Evolutionary conservation across 1,284 basidiomycete genomes (phyloP), one percentile per base, ranked within the genome.

Genomic region (Rhodotorula glutinis): DNA sequence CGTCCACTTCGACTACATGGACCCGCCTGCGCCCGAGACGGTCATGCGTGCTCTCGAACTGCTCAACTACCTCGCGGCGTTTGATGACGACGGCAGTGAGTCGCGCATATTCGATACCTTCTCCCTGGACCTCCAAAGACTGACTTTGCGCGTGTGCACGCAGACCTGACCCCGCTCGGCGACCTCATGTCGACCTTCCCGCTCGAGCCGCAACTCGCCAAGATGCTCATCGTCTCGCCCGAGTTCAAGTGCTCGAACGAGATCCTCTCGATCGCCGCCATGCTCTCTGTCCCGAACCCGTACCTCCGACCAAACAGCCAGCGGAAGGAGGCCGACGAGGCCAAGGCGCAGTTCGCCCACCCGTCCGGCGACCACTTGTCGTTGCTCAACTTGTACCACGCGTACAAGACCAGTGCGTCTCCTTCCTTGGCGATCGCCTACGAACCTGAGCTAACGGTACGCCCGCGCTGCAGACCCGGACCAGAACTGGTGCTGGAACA

Each of bases 121-220:
- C n/a, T n/a, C n/a, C n/a, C n/a, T n/a, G n/a, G n/a, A n/a, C n/a
- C n/a, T n/a, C n/a, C n/a, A n/a, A n/a, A n/a, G 9, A n/a, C 47
- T 58, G 46, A 59, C 49, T n/a, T 1, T 11, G 14, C 8, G 3
- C 47, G 5, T 25, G 10, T 38, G 2, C 25, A 13, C 40, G 58
- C 58, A 59, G 58, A 92, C 70, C 79, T 99, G 63, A 98, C 95
- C 1, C 80, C 88, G 0, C 81, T 98, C 3, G 95, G 96, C 19
- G 82, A 82, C 55, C 90, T 94, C 69, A 98, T 98, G 95, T 95
- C 95, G 17, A 94, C 98, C 73, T 97, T 98, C 81, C 95, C 95
- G 21, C 84, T 99, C 38, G 96, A 98, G 78, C 95, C 96, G 41
- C 95, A 98, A 86, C 85, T 97, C 72, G 87, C 95, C 53, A 95